Base-by-base conservation (phyloP, 2,329 filamentous ascomycete genomes). In the Aspergillus ustus region DNA sequence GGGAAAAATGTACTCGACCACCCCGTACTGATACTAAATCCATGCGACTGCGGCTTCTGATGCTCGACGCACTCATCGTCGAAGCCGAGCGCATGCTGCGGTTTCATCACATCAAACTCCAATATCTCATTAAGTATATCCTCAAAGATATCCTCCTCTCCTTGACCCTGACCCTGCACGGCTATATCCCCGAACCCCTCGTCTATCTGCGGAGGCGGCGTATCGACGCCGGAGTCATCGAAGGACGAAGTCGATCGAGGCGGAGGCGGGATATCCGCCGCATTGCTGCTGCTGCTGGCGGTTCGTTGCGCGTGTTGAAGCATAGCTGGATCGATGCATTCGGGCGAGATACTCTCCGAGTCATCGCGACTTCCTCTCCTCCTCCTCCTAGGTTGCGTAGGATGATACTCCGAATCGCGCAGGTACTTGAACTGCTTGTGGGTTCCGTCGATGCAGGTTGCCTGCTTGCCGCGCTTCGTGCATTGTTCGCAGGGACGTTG, bases 1-100 rank as follows among this genome's bases (percentile, higher is more conserved):
- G 54, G 54, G 7, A 50, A 57, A 8, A 57, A 57, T 3, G 54
- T 57, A 29, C 17, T 29, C 7, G 54, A 57, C 54, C 54, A 57
- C 29, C 54, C 54, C 37, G 17, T 34, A n/a, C 54, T 43, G 17
- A 57, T 57, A 7, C 20, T 22, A 8, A 57, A 50, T 4, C 54
- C 54, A 52, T 52, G 20, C 20, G 49, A 19, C n/a, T 19, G 34
- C 28, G 28, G n/a, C 4, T 49, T 17, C 17, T 46, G 52, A 22
- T 40, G 4, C 15, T 19, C 43, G 22, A 17, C n/a, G 17, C 11
- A 44, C 7, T 4, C 22, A 19, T 4, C 22, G 25, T 20, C 37
- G 1, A 3, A 11, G 28, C 31, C 15, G 40, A 9, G 19, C 25
- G 34, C 19, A 40, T 40, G 31, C 2, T 37, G 43, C 9, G 53